Evolutionary conservation across 2,329 filamentous ascomycete species (phyloP), one percentile per base, ranked within the genome.

Genomic region (Hyphodiscus sp.): DNA sequence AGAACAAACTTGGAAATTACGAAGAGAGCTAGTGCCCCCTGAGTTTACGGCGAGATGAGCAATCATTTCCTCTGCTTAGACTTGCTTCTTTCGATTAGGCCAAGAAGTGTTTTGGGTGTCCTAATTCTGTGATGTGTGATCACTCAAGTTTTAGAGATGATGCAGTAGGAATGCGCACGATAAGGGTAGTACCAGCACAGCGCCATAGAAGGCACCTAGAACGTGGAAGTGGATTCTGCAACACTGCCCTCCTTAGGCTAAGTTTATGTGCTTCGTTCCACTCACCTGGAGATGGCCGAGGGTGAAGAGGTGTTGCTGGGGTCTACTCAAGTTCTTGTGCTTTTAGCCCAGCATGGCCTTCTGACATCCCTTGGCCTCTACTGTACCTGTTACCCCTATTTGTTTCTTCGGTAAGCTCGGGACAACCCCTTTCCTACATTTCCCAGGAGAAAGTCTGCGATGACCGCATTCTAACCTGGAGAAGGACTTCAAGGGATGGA

Each of bases 121-220:
- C 33, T 10, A 38, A 13, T 10, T 4, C 33, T 15, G 33, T 38
- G 33, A 38, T 10, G 5, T 38, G 33, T 38, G 33, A 38, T n/a
- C 11, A n/a, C 5, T 38, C 33, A 38, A 13, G 16, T 38, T 38
- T n/a, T n/a, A 38, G 11, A 38, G 33, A 38, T 38, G 16, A 38
- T n/a, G 33, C 33, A n/a, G 33, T n/a, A 38, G 33, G 5, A 38
- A n/a, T 38, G 33, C 33, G 11, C 33, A 38, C 16, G 33, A 38
- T 38, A 38, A 15, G 23, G 23, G 13, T 29, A 5, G 5, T 38
- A 29, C 43, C 29, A 41, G 46, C 51, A 53, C 30, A 49, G 20
- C 20, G 15, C 41, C 41, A 44, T 51, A 18, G 26, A 49, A 55
- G 46, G 46, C 53, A 42, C 49, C 49, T 50, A 26, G 47, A 55